Evolutionary conservation across 169 alveolate genomes (phyloP), one percentile per base, ranked within the genome.

Genomic region (Plasmodium malariae): DNA sequence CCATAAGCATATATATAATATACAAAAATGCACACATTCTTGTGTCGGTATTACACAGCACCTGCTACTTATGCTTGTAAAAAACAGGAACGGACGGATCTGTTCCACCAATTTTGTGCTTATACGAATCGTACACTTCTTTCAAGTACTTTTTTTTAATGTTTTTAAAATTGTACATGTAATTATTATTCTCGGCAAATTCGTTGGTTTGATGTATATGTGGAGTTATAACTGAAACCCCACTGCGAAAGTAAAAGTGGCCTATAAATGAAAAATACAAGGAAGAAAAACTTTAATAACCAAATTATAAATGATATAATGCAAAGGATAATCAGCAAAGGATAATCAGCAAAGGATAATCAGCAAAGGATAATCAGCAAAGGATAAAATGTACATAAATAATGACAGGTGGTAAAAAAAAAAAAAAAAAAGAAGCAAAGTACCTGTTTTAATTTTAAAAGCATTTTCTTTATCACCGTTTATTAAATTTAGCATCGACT

Each of bases 391-490:
- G 1, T 12, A 26, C 9, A 28, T 19, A 60, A 28, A 6, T 60
- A 17, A 4, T 24, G 11, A 4, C 14, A 28, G 40, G 17, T 26
- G 17, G 3, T 9, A 17, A 9, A 60, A 24, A 28, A 3, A 43
- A 0, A 19, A 19, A 36, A 7, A 76, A 24, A 26, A 32, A 62
- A 48, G 30, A 14, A 17, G 4, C 34, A 6, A 24, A 34, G 24
- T 37, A 85, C 91, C 91, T 19, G 91, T 85, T 85, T 85, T 85
- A 36, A 85, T 85, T 69, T 69, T 85, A 62, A 85, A 85, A 54
- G 91, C 91, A 85, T 85, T 85, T 85, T 85, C 91, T 48, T 85
- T 85, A 36, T 85, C 74, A 9, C 91, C 91, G 21, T 85, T 85
- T 62, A 85, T 85, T 34, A 85, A 67, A 48, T 71, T 85, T 17